A percentile compares a stretch with the other conserved stretches of the same genome.
Conservation (phyloP, 1,284 basidiomycete genomes). For the Cutaneotrichosporon daszewskae region DNA sequence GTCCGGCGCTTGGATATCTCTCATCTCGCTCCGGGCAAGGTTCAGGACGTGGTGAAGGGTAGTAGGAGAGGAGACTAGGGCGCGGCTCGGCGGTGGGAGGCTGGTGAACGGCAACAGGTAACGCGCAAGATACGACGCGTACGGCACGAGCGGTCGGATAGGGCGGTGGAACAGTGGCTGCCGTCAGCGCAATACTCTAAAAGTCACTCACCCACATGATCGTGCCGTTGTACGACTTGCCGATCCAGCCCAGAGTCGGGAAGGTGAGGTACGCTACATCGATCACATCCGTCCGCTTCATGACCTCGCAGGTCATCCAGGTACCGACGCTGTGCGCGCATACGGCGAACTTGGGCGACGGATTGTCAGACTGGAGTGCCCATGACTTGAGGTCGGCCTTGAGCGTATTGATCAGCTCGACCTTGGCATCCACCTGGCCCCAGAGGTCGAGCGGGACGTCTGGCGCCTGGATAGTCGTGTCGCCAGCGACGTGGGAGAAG, state of each 20-base stretch:
- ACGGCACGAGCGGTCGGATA: constrained; percentile 24
- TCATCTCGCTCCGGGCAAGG: constrained; percentile 44
- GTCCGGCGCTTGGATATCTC: constrained; percentile 35
- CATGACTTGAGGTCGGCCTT: constrained; percentile 24
- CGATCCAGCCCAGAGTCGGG: constrained; percentile 42
- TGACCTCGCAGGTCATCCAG: constrained; percentile 38
- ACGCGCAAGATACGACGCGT: constrained; percentile 15
- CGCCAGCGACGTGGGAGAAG: constrained; percentile 44
- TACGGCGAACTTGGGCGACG: constrained; percentile 25
- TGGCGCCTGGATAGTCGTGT: constrained; percentile 22
- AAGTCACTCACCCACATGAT: constrained; percentile 31
- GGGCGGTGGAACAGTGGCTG: constrained; percentile 45
- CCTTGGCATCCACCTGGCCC: constrained; percentile 38
- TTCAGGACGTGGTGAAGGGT: constrained; percentile 36
- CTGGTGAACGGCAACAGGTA: constrained; percentile 26
- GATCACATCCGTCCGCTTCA: constrained; percentile 18
- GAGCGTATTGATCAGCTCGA: constrained; percentile 35
- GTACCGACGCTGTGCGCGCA: constrained; percentile 45
- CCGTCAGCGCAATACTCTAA: background rate
- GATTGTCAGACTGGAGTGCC: constrained; percentile 8
- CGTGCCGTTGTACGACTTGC: constrained; percentile 37
- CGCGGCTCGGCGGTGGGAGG: constrained; percentile 28
- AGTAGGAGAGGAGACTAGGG: constrained; percentile 32
- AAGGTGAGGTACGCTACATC: constrained; percentile 33
- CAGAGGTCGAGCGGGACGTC: constrained; percentile 28